These are phyloP conservation scores for Candida easanensis DNA, from an alignment of 805 yeast genomes.

Conservation along the genomic window DNA sequence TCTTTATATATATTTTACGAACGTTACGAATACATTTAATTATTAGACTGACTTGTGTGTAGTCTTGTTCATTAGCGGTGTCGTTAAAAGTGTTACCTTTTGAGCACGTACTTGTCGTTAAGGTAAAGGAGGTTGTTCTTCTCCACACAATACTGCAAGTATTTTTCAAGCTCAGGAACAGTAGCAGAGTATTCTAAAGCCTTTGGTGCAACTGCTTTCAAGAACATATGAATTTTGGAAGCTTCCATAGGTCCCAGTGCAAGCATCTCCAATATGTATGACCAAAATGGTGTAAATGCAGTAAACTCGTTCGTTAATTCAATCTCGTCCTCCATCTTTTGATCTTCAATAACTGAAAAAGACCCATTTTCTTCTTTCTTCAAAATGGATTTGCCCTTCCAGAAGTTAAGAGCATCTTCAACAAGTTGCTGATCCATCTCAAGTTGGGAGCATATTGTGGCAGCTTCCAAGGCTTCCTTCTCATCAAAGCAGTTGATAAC, in stretches of 20 bases:
- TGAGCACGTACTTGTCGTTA: constrained; percentile 9
- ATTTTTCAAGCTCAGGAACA: constrained; percentile 3
- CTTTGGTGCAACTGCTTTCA: constrained; percentile 53
- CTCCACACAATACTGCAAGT: constrained; percentile 5
- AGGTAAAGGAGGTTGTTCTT: constrained; percentile 4
- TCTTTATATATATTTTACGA: constrained; percentile 1
- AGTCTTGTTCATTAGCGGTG: no score
- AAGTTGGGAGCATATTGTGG: constrained; percentile 33
- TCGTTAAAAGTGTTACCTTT: neutral
- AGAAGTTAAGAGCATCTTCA: constrained; percentile 44
- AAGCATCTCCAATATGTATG: constrained; percentile 54
- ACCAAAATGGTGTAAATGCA: constrained; percentile 32
- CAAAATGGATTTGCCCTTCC: constrained; percentile 63
- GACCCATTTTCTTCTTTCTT: constrained; percentile 27
- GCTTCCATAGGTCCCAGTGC: constrained; percentile 49
- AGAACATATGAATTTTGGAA: constrained; percentile 49
- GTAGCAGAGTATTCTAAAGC: constrained; percentile 27
- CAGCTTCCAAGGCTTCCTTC: constrained; percentile 26
- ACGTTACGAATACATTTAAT: constrained; percentile 1
- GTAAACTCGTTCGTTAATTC: constrained; percentile 1
- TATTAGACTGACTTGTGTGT: no score
- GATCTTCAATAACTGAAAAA: constrained; percentile 13
- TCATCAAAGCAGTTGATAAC: constrained; percentile 50
- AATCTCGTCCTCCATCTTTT: neutral
- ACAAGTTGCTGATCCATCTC: constrained; percentile 43